These are phyloP conservation scores for Termitomyces sp. DNA, from an alignment of 768 basidiomycete species.

Conservation along the genomic window DNA sequence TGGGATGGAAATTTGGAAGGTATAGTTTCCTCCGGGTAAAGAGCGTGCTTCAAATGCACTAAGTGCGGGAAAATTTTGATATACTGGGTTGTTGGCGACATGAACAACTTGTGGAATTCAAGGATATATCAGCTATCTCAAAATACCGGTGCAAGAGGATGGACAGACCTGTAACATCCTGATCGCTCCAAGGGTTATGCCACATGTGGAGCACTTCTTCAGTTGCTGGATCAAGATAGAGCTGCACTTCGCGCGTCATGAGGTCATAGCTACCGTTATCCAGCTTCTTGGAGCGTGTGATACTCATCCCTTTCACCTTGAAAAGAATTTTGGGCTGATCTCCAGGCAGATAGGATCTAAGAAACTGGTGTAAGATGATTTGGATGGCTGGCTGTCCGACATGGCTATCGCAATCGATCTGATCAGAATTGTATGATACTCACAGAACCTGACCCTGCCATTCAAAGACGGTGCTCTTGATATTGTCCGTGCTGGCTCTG, in stretches of 20 bases:
- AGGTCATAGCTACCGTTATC: constrained; percentile 17
- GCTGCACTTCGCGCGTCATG: constrained; percentile 15
- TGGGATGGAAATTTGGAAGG: constrained; percentile 13
- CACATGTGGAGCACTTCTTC: constrained; percentile 16
- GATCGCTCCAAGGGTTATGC: constrained; percentile 17
- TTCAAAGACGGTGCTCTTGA: constrained; percentile 15
- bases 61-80: constrained; percentile 14
- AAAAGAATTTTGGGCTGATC: constrained; percentile 14
- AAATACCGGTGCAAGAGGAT: neutral
- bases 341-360: constrained; percentile 16
- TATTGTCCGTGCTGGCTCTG: constrained; percentile 16
- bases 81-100: constrained; percentile 19
- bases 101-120: constrained; percentile 12
- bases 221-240: constrained; percentile 19
- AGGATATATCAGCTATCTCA: neutral
- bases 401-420: neutral
- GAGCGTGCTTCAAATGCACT: constrained; percentile 9
- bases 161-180: constrained; percentile 14
- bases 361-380: neutral
- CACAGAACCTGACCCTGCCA: constrained; percentile 20
- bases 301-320: constrained; percentile 20
- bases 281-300: constrained; percentile 14
- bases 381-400: too few species aligned
- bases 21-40: constrained; percentile 14
- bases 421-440: neutral